A percentile compares a stretch with the other conserved stretches of the same genome.
phyloP scores from a whole-genome alignment of 192 early-diverging fungal species.

The Entophlyctis luteolus region DNA sequence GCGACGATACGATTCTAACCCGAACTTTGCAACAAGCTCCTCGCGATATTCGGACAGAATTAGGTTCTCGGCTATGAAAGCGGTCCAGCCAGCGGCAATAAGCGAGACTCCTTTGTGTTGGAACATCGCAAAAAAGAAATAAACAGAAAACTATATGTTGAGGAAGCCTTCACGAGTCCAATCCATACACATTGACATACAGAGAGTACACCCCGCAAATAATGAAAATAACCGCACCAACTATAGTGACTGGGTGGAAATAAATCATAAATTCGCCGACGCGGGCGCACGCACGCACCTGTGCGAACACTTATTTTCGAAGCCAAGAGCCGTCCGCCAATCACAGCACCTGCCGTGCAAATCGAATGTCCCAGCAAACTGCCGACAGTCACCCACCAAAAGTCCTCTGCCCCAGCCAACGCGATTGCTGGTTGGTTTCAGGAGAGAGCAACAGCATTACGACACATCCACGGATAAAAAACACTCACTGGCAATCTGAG shows the following conservation, averaged over 20 bases:
- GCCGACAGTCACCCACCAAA: slow-evolving; percentile 85
- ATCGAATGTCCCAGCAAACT: slow-evolving; percentile 85
- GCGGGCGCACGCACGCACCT: slow-evolving; percentile 43
- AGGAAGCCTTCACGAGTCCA: no score
- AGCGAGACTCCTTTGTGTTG: slow-evolving; percentile 15
- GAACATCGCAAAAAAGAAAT: no score
- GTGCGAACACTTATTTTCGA: slow-evolving; percentile 80
- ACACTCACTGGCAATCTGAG: slow-evolving; percentile 78
- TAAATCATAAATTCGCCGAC: slow-evolving; percentile 9
- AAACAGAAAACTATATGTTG: no score
- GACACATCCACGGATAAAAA: not conserved
- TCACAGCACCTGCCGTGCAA: slow-evolving; percentile 88
- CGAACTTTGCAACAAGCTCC: slow-evolving; percentile 11
- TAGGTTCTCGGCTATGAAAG: slow-evolving; percentile 35
- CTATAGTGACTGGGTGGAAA: slow-evolving; percentile 62
- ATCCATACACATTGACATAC: slow-evolving; percentile 4
- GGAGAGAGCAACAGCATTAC: not conserved
- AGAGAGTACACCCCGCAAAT: slow-evolving; percentile 67
- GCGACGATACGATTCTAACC: slow-evolving; percentile 20
- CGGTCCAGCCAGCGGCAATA: slow-evolving; percentile 29
- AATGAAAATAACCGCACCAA: slow-evolving; percentile 84
- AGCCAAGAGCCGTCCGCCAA: slow-evolving; percentile 86
- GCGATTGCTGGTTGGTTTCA: slow-evolving; percentile 62
- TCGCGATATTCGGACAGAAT: slow-evolving; percentile 31
- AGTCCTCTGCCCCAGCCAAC: slow-evolving; percentile 90